phyloP scores from a whole-genome alignment of 345 rosid species.

The Punica granatum region DNA sequence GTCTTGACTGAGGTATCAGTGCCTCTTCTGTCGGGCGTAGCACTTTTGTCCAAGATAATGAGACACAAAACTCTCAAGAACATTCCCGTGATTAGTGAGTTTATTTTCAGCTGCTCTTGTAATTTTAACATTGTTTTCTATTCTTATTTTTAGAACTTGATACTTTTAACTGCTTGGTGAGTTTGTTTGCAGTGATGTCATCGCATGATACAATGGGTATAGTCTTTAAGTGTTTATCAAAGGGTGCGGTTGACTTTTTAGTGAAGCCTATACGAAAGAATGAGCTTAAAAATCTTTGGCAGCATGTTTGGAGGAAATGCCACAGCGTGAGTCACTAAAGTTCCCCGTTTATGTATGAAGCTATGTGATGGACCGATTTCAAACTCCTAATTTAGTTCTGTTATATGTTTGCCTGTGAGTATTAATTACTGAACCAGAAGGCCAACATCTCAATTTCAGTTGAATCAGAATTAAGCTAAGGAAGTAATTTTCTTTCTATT shows the following conservation, averaged over 20 bases:
- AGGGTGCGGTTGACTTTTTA: constrained; percentile 52
- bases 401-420: neutral
- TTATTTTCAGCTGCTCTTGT: neutral
- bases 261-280: constrained; percentile 57
- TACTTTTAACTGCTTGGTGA: constrained; percentile 22
- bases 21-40: constrained; percentile 51
- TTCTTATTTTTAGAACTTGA: constrained; percentile 8
- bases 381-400: neutral
- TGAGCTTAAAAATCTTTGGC: constrained; percentile 56
- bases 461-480: neutral
- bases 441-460: neutral
- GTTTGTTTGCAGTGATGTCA: constrained; percentile 54
- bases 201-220: constrained; percentile 43
- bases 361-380: neutral
- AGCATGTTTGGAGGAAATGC: constrained; percentile 57
- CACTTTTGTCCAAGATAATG: constrained; percentile 51
- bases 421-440: neutral
- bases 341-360: constrained; percentile 8
- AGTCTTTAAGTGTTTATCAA: constrained; percentile 53
- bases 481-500: neutral
- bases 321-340: constrained; percentile 37
- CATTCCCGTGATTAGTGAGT: constrained; percentile 53
- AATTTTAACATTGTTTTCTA: neutral
- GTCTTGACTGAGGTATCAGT: constrained; percentile 49
- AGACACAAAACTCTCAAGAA: constrained; percentile 44